Percentiles rank a stretch among this genome's conserved stretches.
Conservation (phyloP, 306 rosid species). For the Pueraria montana region DNA sequence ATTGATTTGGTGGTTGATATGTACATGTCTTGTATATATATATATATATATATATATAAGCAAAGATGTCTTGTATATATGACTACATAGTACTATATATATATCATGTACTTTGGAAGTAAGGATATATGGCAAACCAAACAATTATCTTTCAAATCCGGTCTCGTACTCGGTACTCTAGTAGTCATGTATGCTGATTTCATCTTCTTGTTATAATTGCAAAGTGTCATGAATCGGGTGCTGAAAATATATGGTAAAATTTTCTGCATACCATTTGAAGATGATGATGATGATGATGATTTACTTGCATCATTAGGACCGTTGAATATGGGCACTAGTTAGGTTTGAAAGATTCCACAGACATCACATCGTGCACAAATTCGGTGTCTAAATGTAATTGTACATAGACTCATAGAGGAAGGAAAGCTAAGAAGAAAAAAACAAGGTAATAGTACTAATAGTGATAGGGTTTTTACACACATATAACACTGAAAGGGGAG, state of each 20-base stretch:
- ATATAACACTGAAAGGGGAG: too few species aligned
- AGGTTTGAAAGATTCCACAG: conserved; percentile 27
- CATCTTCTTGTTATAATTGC: conserved; percentile 1
- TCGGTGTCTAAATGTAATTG: conserved; percentile 8
- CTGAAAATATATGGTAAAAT: conserved; percentile 8
- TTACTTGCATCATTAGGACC: conserved; percentile 31
- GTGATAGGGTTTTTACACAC: too few species aligned
- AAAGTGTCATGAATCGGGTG: conserved; percentile 12
- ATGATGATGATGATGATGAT: neutral
- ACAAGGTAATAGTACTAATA: neutral
- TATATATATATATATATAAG: too few species aligned
- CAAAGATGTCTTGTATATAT: too few species aligned
- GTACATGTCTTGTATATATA: too few species aligned
- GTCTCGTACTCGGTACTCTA: neutral
- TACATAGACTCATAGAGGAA: neutral
- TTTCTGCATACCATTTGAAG: neutral
- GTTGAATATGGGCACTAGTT: conserved; percentile 43
- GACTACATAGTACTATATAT: too few species aligned
- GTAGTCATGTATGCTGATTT: neutral
- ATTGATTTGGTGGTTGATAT: neutral
- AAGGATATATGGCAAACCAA: too few species aligned
- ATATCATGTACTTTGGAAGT: too few species aligned
- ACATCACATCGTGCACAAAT: conserved; percentile 56
- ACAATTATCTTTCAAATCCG: neutral
- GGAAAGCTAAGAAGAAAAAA: neutral